Evolutionary conservation across 108 stramenopile species (phyloP).

Genomic region (Cyclotella choctawhatcheeana): DNA sequence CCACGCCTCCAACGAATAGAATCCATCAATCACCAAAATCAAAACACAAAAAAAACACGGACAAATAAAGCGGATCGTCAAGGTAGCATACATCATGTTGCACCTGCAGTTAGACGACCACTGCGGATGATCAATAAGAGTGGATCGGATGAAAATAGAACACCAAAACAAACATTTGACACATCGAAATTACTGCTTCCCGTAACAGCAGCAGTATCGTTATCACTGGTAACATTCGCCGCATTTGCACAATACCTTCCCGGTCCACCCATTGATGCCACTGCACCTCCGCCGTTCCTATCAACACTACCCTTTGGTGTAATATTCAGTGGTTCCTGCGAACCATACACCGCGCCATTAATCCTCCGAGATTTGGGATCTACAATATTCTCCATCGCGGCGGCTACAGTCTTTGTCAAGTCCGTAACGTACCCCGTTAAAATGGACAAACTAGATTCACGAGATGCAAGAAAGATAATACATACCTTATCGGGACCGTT

Average conservation of each 20-base stretch:
- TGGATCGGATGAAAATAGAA: background rate
- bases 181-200: conserved; percentile 24
- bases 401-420: conserved; percentile 63
- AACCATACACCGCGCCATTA: conserved; percentile 49
- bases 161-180: background rate
- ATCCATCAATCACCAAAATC: no score
- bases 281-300: conserved; percentile 31
- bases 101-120: no score
- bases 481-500: conserved; percentile 79
- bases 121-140: background rate
- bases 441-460: conserved; percentile 46
- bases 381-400: conserved; percentile 52
- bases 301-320: conserved; percentile 34
- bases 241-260: conserved; percentile 32
- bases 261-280: conserved; percentile 41
- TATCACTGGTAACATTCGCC: conserved; percentile 32
- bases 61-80: no score
- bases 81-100: no score
- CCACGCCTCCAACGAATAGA: background rate
- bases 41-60: no score
- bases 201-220: conserved; percentile 4
- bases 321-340: conserved; percentile 25
- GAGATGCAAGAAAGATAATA: conserved; percentile 75
- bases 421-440: conserved; percentile 50
- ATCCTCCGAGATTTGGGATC: conserved; percentile 56